Conservation (phyloP, 352 stramenopile genomes). For the Phytophthora crassamura region DNA sequence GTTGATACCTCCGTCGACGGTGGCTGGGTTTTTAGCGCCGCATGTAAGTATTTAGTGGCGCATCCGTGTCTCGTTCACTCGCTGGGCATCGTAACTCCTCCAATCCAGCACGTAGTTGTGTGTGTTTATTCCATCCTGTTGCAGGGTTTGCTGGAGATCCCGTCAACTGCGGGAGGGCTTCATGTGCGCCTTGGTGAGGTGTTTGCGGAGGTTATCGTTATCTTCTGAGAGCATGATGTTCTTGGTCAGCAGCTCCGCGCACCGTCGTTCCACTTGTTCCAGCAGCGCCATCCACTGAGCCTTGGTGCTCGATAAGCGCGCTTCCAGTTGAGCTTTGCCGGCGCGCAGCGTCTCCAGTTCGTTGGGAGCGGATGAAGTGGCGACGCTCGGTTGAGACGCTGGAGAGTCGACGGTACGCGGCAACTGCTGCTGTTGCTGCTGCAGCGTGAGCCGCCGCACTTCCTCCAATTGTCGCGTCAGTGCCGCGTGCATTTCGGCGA, state of each 20-base stretch:
- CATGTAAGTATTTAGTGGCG: constrained; percentile 34
- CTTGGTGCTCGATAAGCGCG: constrained; percentile 42
- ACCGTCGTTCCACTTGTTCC: constrained; percentile 65
- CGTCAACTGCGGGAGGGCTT: constrained; percentile 12
- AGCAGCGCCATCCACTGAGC: constrained; percentile 49
- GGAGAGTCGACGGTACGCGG: not conserved
- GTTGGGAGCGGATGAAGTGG: not conserved
- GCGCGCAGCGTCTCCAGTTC: constrained; percentile 29
- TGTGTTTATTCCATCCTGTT: not conserved
- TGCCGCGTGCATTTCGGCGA: constrained; percentile 50
- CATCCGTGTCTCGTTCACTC: constrained; percentile 24
- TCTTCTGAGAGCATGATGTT: constrained; percentile 79
- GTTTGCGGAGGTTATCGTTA: constrained; percentile 53
- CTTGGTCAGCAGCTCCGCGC: constrained; percentile 68
- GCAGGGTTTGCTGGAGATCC: not conserved
- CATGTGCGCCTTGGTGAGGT: constrained; percentile 35
- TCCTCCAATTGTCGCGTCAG: constrained; percentile 54
- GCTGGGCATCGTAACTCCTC: not conserved
- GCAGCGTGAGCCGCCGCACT: constrained; percentile 39
- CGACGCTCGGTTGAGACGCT: not conserved
- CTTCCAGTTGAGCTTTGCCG: constrained; percentile 48
- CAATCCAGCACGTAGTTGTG: constrained; percentile 33
- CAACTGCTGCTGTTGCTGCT: constrained; percentile 19
- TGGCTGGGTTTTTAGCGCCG: constrained; percentile 19
- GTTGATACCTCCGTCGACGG: constrained; percentile 18